Percentiles rank a stretch among this genome's conserved stretches.
phyloP scores from a whole-genome alignment of 2,329 filamentous ascomycete species.

The Penicillium sp. region DNA sequence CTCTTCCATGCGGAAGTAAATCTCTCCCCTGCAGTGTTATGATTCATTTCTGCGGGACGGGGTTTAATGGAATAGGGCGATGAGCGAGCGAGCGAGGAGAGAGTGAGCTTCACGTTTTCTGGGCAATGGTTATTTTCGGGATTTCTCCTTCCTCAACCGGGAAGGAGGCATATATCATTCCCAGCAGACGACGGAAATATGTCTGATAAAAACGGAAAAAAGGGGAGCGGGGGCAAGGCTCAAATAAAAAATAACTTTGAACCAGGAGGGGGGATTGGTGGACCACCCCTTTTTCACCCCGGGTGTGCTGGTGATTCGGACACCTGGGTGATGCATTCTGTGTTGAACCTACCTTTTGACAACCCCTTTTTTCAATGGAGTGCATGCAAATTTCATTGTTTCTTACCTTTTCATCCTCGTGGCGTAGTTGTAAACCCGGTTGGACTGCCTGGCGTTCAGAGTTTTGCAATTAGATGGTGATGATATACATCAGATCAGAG shows the following conservation, averaged over 20 bases:
- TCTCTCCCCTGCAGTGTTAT: conserved; percentile 38
- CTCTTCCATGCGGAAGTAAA: conserved; percentile 90
- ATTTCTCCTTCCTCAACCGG: conserved; percentile 21
- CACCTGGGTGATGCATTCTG: conserved; percentile 31
- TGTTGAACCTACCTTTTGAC: conserved; percentile 37
- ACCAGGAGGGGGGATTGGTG: conserved; percentile 27
- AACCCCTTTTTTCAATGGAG: conserved; percentile 37
- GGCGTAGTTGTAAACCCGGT: conserved; percentile 9
- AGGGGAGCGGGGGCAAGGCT: conserved; percentile 27
- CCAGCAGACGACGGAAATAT: conserved; percentile 33
- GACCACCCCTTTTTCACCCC: conserved; percentile 28
- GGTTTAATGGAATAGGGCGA: conserved; percentile 41
- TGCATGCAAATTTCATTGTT: conserved; percentile 37
- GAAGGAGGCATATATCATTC: conserved; percentile 28
- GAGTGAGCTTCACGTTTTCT: conserved; percentile 40
- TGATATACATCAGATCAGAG: background rate
- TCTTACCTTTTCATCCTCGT: conserved; percentile 12
- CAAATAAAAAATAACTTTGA: conserved; percentile 22
- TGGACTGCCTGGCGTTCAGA: background rate
- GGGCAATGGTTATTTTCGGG: conserved; percentile 33
- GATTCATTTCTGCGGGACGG: conserved; percentile 40
- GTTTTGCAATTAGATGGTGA: background rate
- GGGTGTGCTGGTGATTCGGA: conserved; percentile 30
- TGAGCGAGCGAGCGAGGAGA: conserved; percentile 13
- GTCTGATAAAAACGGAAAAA: conserved; percentile 25